A percentile compares a stretch with the other conserved stretches of the same genome.
phyloP scores from a whole-genome alignment of 768 basidiomycete genomes.

The Suillus tomentosus region DNA sequence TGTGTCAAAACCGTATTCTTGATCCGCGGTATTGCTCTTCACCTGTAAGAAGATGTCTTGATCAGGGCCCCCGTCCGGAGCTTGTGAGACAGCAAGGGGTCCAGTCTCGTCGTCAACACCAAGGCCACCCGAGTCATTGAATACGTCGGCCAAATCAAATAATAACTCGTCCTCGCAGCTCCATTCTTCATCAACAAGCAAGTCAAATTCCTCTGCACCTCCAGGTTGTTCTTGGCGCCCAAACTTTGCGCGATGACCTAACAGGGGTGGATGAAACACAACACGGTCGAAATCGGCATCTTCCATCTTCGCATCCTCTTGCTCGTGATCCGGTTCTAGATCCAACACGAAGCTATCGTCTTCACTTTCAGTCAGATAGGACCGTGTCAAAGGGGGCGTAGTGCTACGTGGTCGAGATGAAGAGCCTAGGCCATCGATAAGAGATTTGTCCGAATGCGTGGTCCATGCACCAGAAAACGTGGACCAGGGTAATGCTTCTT shows the following conservation, averaged over 20 bases:
- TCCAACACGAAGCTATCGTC: conserved; percentile 15
- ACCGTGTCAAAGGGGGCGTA: conserved; percentile 19
- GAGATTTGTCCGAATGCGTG: conserved; percentile 24
- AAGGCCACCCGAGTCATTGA: not conserved
- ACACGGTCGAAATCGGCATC: conserved; percentile 14
- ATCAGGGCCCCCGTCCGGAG: conserved; percentile 2
- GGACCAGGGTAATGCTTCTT: conserved; percentile 11
- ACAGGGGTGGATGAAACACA: conserved; percentile 9
- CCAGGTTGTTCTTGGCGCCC: conserved; percentile 16
- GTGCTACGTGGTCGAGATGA: conserved; percentile 19
- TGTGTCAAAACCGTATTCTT: conserved; percentile 4
- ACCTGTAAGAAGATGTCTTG: conserved; percentile 11
- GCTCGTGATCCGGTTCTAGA: conserved; percentile 19
- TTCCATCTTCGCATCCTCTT: conserved; percentile 20
- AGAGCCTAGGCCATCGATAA: conserved; percentile 23
- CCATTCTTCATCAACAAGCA: conserved; percentile 13
- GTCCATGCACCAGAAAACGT: conserved; percentile 10
- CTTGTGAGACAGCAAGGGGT: conserved; percentile 4
- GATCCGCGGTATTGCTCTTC: conserved; percentile 6
- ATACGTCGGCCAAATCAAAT: conserved; percentile 19
- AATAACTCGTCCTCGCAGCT: conserved; percentile 14
- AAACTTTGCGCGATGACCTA: conserved; percentile 21
- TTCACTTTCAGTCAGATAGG: conserved; percentile 20
- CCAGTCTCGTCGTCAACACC: conserved; percentile 3
- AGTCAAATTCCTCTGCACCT: conserved; percentile 14